Evolutionary conservation across 1,284 basidiomycete species (phyloP).

Genomic region (Peniophora sp.): DNA sequence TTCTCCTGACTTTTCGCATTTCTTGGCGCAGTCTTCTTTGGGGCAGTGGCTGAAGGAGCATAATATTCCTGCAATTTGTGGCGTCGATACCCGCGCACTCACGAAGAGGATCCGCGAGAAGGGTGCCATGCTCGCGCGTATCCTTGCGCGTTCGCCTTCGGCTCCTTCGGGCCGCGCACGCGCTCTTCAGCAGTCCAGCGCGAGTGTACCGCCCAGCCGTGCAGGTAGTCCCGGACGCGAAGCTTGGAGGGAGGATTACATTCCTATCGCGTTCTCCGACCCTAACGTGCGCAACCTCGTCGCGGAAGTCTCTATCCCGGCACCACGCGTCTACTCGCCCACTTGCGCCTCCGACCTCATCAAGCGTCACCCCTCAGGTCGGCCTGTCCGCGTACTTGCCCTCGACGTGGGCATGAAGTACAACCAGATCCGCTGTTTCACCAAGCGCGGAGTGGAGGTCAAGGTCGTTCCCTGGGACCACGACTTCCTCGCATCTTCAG

Average conservation of each 20-base stretch:
- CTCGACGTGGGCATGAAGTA: slow-evolving; percentile 99
- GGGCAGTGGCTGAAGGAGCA: slow-evolving; percentile 95
- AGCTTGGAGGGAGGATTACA: slow-evolving; percentile 77
- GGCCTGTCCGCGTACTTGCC: slow-evolving; percentile 80
- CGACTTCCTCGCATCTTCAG: slow-evolving; percentile 71
- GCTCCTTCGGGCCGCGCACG: slow-evolving; percentile 26
- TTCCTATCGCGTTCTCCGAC: slow-evolving; percentile 80
- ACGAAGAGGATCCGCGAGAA: slow-evolving; percentile 96
- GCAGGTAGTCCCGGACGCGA: slow-evolving; percentile 44
- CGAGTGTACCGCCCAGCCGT: slow-evolving; percentile 33
- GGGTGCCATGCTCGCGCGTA: slow-evolving; percentile 85
- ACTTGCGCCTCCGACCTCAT: slow-evolving; percentile 22
- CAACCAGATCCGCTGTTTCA: slow-evolving; percentile 98
- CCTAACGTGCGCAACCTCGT: slow-evolving; percentile 92
- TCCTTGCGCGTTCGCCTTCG: slow-evolving; percentile 57
- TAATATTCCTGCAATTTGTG: slow-evolving; percentile 91
- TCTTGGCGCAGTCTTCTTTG: slow-evolving; percentile 84
- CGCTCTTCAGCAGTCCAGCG: slow-evolving; percentile 24
- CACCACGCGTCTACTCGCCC: slow-evolving; percentile 70
- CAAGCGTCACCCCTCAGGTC: slow-evolving; percentile 70
- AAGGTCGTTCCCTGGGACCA: slow-evolving; percentile 98
- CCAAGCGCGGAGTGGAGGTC: slow-evolving; percentile 87
- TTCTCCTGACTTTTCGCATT: slow-evolving; percentile 93
- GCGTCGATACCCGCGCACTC: slow-evolving; percentile 93
- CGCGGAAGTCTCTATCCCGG: slow-evolving; percentile 73